These are phyloP conservation scores for Fusarium sp. DNA, from an alignment of 2,329 filamentous ascomycete genomes.

Conservation along the genomic window DNA sequence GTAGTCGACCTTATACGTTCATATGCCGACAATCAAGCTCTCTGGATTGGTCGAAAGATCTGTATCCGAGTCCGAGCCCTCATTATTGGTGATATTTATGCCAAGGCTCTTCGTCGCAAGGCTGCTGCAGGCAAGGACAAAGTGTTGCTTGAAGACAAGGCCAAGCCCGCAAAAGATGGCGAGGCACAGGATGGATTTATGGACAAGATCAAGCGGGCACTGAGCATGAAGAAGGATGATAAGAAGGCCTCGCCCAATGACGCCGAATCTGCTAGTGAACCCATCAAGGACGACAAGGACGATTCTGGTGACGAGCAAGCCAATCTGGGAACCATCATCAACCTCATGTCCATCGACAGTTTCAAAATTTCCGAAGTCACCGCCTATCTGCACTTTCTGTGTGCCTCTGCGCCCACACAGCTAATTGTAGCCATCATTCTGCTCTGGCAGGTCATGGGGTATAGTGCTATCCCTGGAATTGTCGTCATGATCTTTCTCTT, in stretches of 20 bases:
- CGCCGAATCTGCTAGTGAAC: constrained; percentile 53
- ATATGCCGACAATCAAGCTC: constrained; percentile 83
- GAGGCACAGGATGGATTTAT: constrained; percentile 57
- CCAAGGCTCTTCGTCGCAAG: constrained; percentile 92
- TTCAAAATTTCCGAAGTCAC: constrained; percentile 98
- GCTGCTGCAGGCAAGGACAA: constrained; percentile 84
- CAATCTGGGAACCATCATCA: constrained; percentile 98
- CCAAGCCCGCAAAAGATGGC: constrained; percentile 54
- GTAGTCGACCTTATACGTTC: constrained; percentile 85
- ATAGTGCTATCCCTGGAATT: constrained; percentile 94
- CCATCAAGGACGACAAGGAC: constrained; percentile 54
- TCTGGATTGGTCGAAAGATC: constrained; percentile 95
- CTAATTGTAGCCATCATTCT: constrained; percentile 83
- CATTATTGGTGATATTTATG: constrained; percentile 97
- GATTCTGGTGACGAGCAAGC: constrained; percentile 76
- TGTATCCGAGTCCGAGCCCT: constrained; percentile 94
- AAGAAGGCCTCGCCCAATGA: constrained; percentile 56
- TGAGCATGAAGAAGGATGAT: constrained; percentile 72
- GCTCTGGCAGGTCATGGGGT: constrained; percentile 90
- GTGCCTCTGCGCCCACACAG: constrained; percentile 91
- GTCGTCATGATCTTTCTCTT: constrained; percentile 89
- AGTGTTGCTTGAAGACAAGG: constrained; percentile 70
- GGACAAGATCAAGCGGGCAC: constrained; percentile 66
- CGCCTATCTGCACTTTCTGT: constrained; percentile 95
- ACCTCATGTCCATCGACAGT: constrained; percentile 98